Base-by-base conservation (phyloP, 2,329 filamentous ascomycete genomes). In the Cyphellophora europaea region DNA sequence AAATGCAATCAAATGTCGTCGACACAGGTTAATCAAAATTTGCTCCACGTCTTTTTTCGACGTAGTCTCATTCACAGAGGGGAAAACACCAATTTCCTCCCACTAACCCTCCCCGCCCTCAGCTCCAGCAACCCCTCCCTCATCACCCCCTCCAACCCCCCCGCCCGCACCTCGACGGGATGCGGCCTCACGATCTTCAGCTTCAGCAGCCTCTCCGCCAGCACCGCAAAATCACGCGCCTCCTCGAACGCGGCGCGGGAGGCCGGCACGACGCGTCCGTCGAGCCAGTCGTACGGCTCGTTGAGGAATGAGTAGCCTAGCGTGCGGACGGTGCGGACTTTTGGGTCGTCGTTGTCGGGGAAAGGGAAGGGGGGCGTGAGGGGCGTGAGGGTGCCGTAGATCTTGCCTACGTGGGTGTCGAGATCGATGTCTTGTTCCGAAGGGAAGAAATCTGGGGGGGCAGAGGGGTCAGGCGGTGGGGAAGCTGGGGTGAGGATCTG, bases 401-500 rank as follows among this genome's bases (percentile, higher is more conserved):
- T 47, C 21, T 25, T n/a, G 21, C 13, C 13, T 17, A 11, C n/a
- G 28, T 32, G 19, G 13, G 15, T 19, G 6, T 10, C 10, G 12
- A 29, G 11, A 10, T 52, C 53, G 12, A 28, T 8, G 8, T 25
- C 21, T n/a, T 8, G 8, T 8, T 25, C 8, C 21, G 21, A 8
- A 25, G 19, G 11, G 16, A 29, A 14, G 16, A 30, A 14, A 34
- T 35, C 27, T 11, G 8, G 4, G 17, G 19, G 6, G 11, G 30
- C 14, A 15, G 15, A n/a, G 11, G 51, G 49, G 5, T 49, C 41
- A 8, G 51, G 46, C 16, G 55, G 54, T 15, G 64, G 40, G 11
- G 58, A 56, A 4, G 51, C 45, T 30, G 52, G 51, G 36, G 55
- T 59, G 43, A 59, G 53, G 11, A 43, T 39, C 4, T 25, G 8